Evolutionary conservation across 2,329 filamentous ascomycete species (phyloP).

Genomic region (Arthrocladium fulminans): DNA sequence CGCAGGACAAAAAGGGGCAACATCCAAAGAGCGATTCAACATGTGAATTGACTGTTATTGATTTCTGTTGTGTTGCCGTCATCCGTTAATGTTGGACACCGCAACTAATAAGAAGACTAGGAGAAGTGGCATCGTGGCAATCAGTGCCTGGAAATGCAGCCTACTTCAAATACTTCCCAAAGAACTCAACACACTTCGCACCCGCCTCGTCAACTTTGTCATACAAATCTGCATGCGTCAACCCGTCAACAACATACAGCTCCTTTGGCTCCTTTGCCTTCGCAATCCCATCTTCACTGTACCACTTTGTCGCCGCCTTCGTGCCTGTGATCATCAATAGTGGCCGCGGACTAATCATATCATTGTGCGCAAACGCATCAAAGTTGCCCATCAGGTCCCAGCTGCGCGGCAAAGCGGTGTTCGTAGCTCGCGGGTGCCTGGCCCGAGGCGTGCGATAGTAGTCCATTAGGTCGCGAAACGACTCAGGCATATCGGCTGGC

Average conservation of each 20-base stretch:
- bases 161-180: too few species aligned
- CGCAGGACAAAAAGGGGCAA: too few species aligned
- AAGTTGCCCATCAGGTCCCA: constrained; percentile 23
- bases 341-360: constrained; percentile 24
- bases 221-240: constrained; percentile 32
- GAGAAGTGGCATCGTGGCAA: too few species aligned
- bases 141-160: too few species aligned
- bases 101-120: too few species aligned
- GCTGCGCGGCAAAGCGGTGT: constrained; percentile 19
- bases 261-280: constrained; percentile 29
- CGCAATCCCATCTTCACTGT: constrained; percentile 14
- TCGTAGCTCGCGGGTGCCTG: constrained; percentile 15
- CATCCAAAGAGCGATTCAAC: too few species aligned
- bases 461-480: constrained; percentile 12
- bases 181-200: constrained; percentile 17
- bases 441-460: constrained; percentile 24
- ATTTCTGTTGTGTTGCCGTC: too few species aligned
- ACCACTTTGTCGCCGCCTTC: constrained; percentile 14
- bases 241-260: constrained; percentile 27
- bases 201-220: constrained; percentile 26
- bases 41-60: too few species aligned
- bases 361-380: constrained; percentile 22
- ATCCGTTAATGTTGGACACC: too few species aligned
- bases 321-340: constrained; percentile 20
- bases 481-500: constrained; percentile 5